These are phyloP conservation scores for Ogataea populi-albae DNA, from an alignment of 805 yeast species.

Conservation along the genomic window DNA sequence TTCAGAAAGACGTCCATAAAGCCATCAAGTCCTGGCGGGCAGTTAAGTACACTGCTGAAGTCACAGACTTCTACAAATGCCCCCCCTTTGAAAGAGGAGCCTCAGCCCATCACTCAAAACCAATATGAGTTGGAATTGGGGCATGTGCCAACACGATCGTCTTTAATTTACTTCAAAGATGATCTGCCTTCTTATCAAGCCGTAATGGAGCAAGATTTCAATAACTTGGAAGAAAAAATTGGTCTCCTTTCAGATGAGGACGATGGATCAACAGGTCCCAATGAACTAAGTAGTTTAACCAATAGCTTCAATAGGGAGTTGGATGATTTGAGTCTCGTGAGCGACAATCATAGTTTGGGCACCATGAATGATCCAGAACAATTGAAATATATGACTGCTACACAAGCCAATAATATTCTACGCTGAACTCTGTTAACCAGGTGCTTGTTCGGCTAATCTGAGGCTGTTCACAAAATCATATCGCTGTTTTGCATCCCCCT, in stretches of 20 bases:
- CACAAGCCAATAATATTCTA: slow-evolving; percentile 19
- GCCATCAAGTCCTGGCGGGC: slow-evolving; percentile 11
- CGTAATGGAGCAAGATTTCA: slow-evolving; percentile 24
- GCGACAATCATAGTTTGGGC: slow-evolving; percentile 18
- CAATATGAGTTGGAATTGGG: slow-evolving; percentile 6
- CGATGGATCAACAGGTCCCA: background rate
- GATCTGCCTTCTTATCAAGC: slow-evolving; percentile 29
- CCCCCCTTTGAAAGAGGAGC: background rate
- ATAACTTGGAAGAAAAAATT: slow-evolving; percentile 18
- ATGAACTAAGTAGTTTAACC: background rate
- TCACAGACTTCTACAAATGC: slow-evolving; percentile 3
- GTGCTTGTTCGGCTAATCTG: too few relatives aligned
- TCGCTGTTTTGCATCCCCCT: too few relatives aligned
- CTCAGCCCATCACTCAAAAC: slow-evolving; percentile 4
- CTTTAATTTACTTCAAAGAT: slow-evolving; percentile 21
- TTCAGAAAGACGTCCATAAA: slow-evolving; percentile 15
- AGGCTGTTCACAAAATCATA: too few relatives aligned
- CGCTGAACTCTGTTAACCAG: too few relatives aligned
- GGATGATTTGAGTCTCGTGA: slow-evolving; percentile 3
- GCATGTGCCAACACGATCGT: slow-evolving; percentile 27
- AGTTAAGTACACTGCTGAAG: slow-evolving; percentile 16
- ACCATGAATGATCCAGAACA: slow-evolving; percentile 16
- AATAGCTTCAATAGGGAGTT: background rate
- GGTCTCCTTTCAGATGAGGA: slow-evolving; percentile 26
- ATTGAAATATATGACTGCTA: slow-evolving; percentile 15